Evolutionary conservation across 352 stramenopile genomes (phyloP), one percentile per base, ranked within the genome.

Genomic region (Globisporangium apiculatum): DNA sequence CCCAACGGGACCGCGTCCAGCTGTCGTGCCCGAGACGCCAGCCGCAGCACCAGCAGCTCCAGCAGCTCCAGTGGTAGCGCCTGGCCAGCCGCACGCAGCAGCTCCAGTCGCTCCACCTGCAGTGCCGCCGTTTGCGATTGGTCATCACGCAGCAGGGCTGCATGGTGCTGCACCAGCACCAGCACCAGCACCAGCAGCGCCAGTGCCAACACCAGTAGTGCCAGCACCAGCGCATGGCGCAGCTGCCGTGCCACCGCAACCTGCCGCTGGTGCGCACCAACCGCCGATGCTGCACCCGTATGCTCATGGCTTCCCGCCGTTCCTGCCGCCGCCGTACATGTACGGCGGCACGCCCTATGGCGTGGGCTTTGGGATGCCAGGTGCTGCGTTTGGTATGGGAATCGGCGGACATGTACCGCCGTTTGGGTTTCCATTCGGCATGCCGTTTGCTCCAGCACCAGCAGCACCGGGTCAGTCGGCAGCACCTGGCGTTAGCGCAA

Each of bases 1-100:
- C 69, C 87, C 89, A 11, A 90, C 81, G 6, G 76, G 76, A 17
- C 69, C 71, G 11, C 66, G 66, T 57, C 79, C 69, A 14, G 69
- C 72, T 11, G 71, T 75, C 1, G 61, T 75, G 7, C 66, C 79
- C 11, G 62, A 75, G 57, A 58, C 67, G 4, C 60, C 66, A 50
- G 58, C 57, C 48, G 51, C 58, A 7, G 48, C 61, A 40, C 61
- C 62, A 31, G 45, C 14, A 11, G 45, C 8, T 0, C 45, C 45
- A 9, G 45, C 45, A 49, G 45, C 14, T 7, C 11, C 45, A 24
- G 12, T 17, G 11, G 38, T 11, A 46, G 41, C 7, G 24, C 24
- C 24, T 31, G 24, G 24, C 24, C 24, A 31, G 24, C 24, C 24
- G 24, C 24, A 31, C 24, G 24, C 24, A 46, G 10, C 10, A 42